Percentiles rank a stretch among this genome's conserved stretches.
These are phyloP conservation scores for Botryotinia narcissicola DNA, from an alignment of 2,329 filamentous ascomycete genomes.

Conservation along the genomic window DNA sequence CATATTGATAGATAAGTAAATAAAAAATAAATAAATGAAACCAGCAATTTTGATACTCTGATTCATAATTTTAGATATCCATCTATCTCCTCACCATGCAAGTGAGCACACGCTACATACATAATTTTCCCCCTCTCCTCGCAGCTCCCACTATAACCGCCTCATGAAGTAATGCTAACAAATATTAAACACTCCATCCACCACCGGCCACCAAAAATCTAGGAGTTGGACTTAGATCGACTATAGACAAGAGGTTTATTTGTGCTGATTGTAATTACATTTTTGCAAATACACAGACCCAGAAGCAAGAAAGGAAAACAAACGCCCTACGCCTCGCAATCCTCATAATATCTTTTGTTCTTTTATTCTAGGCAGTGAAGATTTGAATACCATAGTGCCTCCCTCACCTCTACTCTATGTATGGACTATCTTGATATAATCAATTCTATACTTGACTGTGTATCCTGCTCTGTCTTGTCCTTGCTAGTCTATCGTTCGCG, in stretches of 20 bases:
- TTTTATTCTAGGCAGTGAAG: not conserved
- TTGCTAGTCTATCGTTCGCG: conserved; percentile 41
- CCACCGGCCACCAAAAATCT: not conserved
- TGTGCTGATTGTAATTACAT: not conserved
- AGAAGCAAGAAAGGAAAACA: not conserved
- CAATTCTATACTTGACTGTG: not conserved
- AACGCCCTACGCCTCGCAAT: conserved; percentile 5
- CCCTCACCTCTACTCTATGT: not conserved
- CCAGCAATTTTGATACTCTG: not conserved
- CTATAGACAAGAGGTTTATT: not conserved
- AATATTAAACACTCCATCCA: not conserved
- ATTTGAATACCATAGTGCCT: not conserved
- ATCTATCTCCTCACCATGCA: not conserved
- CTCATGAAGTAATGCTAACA: not conserved
- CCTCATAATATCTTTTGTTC: not conserved
- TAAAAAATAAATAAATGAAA: not conserved
- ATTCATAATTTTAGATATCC: not conserved
- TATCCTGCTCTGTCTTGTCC: not conserved
- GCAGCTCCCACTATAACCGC: not conserved
- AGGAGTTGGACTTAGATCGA: not conserved
- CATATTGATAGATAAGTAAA: not conserved
- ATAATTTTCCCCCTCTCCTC: not conserved
- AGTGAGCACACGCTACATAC: not conserved
- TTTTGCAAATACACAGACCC: not conserved
- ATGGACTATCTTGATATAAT: conserved; percentile 4